phyloP scores from a whole-genome alignment of 2,329 filamentous ascomycete species.

The Colletotrichum somersetense region DNA sequence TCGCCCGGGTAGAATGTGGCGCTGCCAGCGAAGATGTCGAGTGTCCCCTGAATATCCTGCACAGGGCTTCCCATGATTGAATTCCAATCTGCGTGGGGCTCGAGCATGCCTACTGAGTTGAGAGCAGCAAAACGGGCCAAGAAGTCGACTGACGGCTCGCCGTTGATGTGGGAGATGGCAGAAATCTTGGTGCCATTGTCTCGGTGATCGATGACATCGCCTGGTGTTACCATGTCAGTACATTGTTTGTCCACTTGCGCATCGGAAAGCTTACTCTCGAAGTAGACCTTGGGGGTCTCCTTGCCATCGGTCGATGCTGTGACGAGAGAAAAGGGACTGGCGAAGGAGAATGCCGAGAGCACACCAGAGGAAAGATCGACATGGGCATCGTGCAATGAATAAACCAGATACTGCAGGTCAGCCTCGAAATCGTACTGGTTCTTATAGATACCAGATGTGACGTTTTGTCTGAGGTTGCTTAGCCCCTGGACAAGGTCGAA shows the following conservation, averaged over 20 bases:
- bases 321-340: slow-evolving; percentile 22
- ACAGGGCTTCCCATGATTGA: slow-evolving; percentile 29
- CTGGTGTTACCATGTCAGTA: background rate
- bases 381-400: slow-evolving; percentile 31
- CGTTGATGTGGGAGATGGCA: slow-evolving; percentile 29
- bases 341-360: slow-evolving; percentile 32
- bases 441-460: slow-evolving; percentile 19
- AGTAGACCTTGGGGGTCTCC: slow-evolving; percentile 32
- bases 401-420: slow-evolving; percentile 20
- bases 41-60: slow-evolving; percentile 16
- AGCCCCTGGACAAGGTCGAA: slow-evolving; percentile 22
- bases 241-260: no score
- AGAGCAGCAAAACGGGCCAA: slow-evolving; percentile 19
- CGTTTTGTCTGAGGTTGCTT: slow-evolving; percentile 19
- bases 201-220: slow-evolving; percentile 13
- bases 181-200: slow-evolving; percentile 21
- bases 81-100: slow-evolving; percentile 38
- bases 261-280: slow-evolving; percentile 6
- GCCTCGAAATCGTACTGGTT: slow-evolving; percentile 35
- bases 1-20: slow-evolving; percentile 32
- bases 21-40: slow-evolving; percentile 24
- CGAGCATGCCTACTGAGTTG: slow-evolving; percentile 30
- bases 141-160: slow-evolving; percentile 16
- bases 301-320: slow-evolving; percentile 30
- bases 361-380: slow-evolving; percentile 22